Evolutionary conservation across 169 alveolate species (phyloP).

Genomic region (Plasmodium inui): DNA sequence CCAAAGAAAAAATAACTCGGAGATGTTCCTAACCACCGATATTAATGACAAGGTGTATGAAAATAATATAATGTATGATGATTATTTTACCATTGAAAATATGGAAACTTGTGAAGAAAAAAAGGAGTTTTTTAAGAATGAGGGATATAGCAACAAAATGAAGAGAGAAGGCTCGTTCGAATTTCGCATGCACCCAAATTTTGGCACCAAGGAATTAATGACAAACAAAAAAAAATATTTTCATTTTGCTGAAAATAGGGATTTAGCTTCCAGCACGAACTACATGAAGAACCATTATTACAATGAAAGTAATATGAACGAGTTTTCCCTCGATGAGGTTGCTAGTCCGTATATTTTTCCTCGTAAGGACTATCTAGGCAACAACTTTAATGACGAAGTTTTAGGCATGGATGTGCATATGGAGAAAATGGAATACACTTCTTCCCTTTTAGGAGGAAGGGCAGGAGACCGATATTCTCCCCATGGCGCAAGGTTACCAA

Average conservation of each 20-base stretch:
- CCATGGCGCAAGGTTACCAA: neutral
- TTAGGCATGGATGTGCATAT: neutral
- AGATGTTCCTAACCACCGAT: conserved; percentile 13
- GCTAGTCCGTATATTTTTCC: neutral
- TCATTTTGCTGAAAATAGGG: conserved; percentile 15
- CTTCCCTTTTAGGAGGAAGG: neutral
- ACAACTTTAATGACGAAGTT: neutral
- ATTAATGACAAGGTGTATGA: conserved; percentile 34
- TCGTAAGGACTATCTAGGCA: conserved; percentile 11
- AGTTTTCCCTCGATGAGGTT: neutral
- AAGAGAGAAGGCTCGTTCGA: neutral
- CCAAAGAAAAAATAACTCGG: conserved; percentile 49
- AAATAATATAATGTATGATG: conserved; percentile 71
- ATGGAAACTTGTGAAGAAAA: conserved; percentile 63
- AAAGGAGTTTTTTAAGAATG: conserved; percentile 47
- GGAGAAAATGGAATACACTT: conserved; percentile 8
- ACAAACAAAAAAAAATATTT: conserved; percentile 23
- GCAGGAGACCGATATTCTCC: neutral
- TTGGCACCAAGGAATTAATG: conserved; percentile 9
- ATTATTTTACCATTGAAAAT: conserved; percentile 73
- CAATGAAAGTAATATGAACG: conserved; percentile 21
- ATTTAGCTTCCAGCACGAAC: neutral
- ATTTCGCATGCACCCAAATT: neutral
- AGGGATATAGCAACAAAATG: conserved; percentile 13
- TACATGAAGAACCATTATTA: conserved; percentile 1